These are phyloP conservation scores for Zymoseptoria brevis DNA, from an alignment of 2,329 filamentous ascomycete species.

Conservation along the genomic window DNA sequence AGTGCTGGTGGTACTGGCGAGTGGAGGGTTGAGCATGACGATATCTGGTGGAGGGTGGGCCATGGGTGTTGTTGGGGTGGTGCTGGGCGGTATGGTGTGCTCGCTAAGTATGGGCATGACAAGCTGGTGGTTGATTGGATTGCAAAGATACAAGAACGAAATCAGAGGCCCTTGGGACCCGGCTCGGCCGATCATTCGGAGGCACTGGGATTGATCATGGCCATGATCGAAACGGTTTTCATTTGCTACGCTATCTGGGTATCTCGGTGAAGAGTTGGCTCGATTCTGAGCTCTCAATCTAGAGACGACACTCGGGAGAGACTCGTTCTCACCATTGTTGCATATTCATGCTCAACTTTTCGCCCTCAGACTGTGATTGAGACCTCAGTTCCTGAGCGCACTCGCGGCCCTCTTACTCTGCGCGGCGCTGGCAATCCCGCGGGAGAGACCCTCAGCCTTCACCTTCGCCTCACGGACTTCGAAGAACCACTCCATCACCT, in stretches of 20 bases:
- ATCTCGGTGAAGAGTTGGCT: not conserved
- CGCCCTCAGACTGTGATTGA: not conserved
- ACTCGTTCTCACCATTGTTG: too few species aligned
- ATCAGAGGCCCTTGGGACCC: constrained; percentile 98
- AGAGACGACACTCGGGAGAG: not conserved
- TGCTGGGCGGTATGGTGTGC: constrained; percentile 67
- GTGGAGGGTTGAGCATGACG: constrained; percentile 63
- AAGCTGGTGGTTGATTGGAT: constrained; percentile 93
- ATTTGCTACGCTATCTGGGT: not conserved
- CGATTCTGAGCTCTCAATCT: too few species aligned
- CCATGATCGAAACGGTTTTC: not conserved
- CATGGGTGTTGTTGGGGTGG: constrained; percentile 60
- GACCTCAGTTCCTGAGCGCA: not conserved
- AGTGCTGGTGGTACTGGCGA: constrained; percentile 68
- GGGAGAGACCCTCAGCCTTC: not conserved
- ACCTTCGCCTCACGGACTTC: not conserved
- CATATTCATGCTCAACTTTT: not conserved
- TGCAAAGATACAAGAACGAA: constrained; percentile 99
- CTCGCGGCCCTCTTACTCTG: not conserved
- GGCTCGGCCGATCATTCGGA: constrained; percentile 73
- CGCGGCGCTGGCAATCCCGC: not conserved
- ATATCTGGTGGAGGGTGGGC: constrained; percentile 47
- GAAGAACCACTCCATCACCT: not conserved
- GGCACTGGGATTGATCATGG: constrained; percentile 11
- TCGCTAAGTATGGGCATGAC: constrained; percentile 81